These are phyloP conservation scores for Pestalotiopsis sp. DNA, from an alignment of 2,329 filamentous ascomycete species.

Conservation along the genomic window DNA sequence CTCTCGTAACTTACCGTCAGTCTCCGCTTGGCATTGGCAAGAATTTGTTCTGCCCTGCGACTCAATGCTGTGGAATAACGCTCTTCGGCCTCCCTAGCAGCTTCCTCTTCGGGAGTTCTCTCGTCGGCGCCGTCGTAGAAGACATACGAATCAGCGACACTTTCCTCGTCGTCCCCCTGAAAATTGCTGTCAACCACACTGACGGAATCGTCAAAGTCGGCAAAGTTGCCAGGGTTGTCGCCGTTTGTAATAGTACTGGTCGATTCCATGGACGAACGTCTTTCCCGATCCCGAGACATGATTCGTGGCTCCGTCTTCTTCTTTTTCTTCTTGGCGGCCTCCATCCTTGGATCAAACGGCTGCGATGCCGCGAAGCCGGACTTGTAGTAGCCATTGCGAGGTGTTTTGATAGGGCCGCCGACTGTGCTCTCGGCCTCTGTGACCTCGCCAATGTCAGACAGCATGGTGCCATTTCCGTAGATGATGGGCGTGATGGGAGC, in stretches of 20 bases:
- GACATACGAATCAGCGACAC: slow-evolving; percentile 58
- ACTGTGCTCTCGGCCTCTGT: slow-evolving; percentile 53
- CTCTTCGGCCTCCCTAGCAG: slow-evolving; percentile 48
- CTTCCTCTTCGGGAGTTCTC: slow-evolving; percentile 26
- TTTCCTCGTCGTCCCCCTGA: slow-evolving; percentile 69
- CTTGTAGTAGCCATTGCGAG: slow-evolving; percentile 34
- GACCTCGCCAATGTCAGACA: slow-evolving; percentile 65
- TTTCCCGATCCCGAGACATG: slow-evolving; percentile 39
- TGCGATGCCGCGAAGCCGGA: slow-evolving; percentile 39
- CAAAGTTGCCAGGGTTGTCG: slow-evolving; percentile 51
- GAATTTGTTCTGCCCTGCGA: slow-evolving; percentile 82
- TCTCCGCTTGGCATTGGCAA: slow-evolving; percentile 88
- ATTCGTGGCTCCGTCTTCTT: slow-evolving; percentile 40
- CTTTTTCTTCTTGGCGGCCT: slow-evolving; percentile 49
- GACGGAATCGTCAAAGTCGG: slow-evolving; percentile 62
- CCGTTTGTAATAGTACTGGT: slow-evolving; percentile 61
- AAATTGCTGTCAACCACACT: slow-evolving; percentile 68
- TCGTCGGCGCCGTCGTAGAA: slow-evolving; percentile 36
- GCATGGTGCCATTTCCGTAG: slow-evolving; percentile 70
- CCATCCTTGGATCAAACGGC: slow-evolving; percentile 43
- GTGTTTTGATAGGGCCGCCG: slow-evolving; percentile 42
- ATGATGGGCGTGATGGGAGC: slow-evolving; percentile 63
- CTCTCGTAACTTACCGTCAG: slow-evolving; percentile 67
- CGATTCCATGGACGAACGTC: slow-evolving; percentile 60
- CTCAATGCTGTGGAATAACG: slow-evolving; percentile 76